Base-by-base conservation (phyloP, 2,329 filamentous ascomycete species). In the Ceratocystis diversiconidia region DNA sequence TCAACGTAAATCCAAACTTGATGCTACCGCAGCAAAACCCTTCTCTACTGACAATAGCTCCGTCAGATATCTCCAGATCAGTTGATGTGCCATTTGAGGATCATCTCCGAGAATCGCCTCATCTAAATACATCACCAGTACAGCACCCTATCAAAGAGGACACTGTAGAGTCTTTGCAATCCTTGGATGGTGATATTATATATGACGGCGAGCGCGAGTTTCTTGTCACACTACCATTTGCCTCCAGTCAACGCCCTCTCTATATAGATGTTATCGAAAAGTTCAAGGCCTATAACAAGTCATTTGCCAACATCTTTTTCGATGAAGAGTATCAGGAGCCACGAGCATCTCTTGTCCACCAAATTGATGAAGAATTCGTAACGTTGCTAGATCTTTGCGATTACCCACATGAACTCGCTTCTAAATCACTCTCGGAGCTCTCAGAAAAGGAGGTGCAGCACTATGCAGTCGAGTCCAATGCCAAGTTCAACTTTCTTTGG, bases 401-500 rank as follows among this genome's bases (percentile, higher is more conserved):
- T 70, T 78, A 83, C 48, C 83, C 82, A 3, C 78, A 79, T 3
- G 79, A 82, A 44, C 73, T 79, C 48, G 73, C 80, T 28, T 78
- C 78, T n/a, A 74, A 80, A 6, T 71, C 73, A 1, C 70, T 77
- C 12, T 73, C 74, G 28, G 69, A 70, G 2, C 67, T 82, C 65
- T 72, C 76, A 1, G 70, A 76, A 6, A 70, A 72, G 3, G 76
- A 79, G 25, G 74, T 77, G 64, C 78, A 79, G 69, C 84, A 79
- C 70, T 81, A 83, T 69, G 78, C 79, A 1, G 77, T 79, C 65
- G 79, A 79, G 63, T 79, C 81, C 8, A 86, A 84, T 71, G 75
- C 81, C 65, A 87, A 87, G 69, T 83, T 82, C 69, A 79, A 77
- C 41, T 86, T 87, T 69, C 70, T 85, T 5, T 79, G 77, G 57